Base-by-base conservation (phyloP, 441 rosid genomes). In the Breynia disticha region DNA sequence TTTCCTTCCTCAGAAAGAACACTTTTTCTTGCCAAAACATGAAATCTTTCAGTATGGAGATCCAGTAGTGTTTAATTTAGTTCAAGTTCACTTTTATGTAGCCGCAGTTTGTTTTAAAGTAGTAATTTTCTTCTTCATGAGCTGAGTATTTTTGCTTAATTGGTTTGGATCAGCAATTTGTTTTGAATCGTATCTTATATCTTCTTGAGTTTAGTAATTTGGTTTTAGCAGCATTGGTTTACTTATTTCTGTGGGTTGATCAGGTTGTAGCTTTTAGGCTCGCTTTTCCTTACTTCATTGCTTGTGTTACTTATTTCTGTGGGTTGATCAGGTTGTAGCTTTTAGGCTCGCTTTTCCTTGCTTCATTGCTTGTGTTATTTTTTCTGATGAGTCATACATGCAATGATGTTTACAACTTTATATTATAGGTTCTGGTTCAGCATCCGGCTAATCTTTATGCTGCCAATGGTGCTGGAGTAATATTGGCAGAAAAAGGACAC, bases 391-490 rank as follows among this genome's bases (percentile, higher is more conserved):
- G 32, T 24, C 32, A 24, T 24, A 24, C n/a, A 24, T 24, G 32
- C n/a, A 24, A 7, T 7, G 32, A 24, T 24, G n/a, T n/a, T n/a
- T n/a, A n/a, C n/a, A n/a, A 24, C 4, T 50, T 52, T 48, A 24
- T 35, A 50, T 55, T 65, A 11, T 72, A 94, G 99, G 99, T 94
- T 66, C 83, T 90, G 57, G 82, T 82, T 67, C 94, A 94, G 73
- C 97, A 87, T 70, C 76, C 81, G 57, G 76, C 95, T 72, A 94
- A 94, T 72, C 64, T 94, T 54, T 94, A 85, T 76, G 99, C 96
- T 68, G 99, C 99, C 67, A 90, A 94, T 67, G 97, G 99, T 54
- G 95, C 99, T 59, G 97, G 88, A 67, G 84, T 94, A 37, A 82
- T 94, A 73, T 77, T 90, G 71, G 99, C 99, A 48, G 99, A 94